Percentiles rank a stretch among this genome's conserved stretches.
phyloP scores from a whole-genome alignment of 305 asterid species.

The Caryopteris hybrid region DNA sequence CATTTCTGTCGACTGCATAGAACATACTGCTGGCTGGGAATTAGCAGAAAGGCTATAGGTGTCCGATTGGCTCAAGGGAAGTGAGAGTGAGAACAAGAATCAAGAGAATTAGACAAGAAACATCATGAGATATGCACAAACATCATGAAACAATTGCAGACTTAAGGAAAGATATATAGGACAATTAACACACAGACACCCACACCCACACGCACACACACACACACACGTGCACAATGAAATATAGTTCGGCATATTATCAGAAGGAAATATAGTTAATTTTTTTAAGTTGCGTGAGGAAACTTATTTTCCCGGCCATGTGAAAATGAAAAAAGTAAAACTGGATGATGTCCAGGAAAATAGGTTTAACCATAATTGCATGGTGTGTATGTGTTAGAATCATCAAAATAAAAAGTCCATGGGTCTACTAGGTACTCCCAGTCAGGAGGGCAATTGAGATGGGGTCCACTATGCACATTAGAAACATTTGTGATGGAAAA shows the following conservation, averaged over 20 bases:
- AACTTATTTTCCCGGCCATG: not conserved
- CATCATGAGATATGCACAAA: not conserved
- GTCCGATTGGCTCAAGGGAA: not conserved
- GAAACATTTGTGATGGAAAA: conserved; percentile 3
- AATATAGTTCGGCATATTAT: not conserved
- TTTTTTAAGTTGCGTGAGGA: not conserved
- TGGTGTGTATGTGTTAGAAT: not conserved
- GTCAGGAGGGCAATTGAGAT: conserved; percentile 1
- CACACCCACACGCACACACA: too few relatives aligned
- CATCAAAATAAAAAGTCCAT: not conserved
- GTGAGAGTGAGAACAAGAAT: conserved; percentile 3
- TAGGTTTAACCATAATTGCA: conserved; percentile 1
- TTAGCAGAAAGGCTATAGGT: conserved; percentile 13
- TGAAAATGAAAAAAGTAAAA: not conserved
- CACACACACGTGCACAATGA: not conserved
- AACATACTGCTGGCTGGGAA: not conserved
- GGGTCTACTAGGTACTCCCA: not conserved
- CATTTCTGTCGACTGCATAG: conserved; percentile 3
- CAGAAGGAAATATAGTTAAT: not conserved
- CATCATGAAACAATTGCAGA: conserved; percentile 2
- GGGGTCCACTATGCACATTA: conserved; percentile 4
- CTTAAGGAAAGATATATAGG: not conserved
- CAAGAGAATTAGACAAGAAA: conserved; percentile 10
- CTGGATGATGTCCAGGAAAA: not conserved
- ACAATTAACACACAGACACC: not conserved